Evolutionary conservation across 495 filamentous ascomycete species (phyloP).

Genomic region (Penicillium antarcticum): DNA sequence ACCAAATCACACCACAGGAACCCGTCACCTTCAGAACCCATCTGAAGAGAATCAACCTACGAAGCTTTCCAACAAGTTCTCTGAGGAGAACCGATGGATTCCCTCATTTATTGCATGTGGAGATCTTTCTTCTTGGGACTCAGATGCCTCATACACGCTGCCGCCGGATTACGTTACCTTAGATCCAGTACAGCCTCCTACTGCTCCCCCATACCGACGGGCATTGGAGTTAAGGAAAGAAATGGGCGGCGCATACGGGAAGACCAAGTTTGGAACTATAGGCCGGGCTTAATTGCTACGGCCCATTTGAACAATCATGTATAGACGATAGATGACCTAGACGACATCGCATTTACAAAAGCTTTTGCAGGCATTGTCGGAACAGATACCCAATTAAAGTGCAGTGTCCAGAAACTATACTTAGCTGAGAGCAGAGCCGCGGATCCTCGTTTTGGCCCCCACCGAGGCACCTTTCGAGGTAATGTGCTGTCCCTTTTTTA

Average conservation of each 20-base stretch:
- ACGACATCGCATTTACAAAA: constrained; percentile 9
- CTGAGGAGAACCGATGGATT: constrained; percentile 65
- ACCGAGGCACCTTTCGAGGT: no score
- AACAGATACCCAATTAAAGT: constrained; percentile 7
- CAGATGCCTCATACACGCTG: constrained; percentile 87
- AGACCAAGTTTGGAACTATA: constrained; percentile 52
- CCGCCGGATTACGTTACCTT: constrained; percentile 74
- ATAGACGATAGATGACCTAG: constrained; percentile 11
- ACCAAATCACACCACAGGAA: constrained; percentile 17
- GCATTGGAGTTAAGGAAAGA: constrained; percentile 81
- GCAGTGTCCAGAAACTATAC: neutral
- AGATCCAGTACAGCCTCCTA: constrained; percentile 94
- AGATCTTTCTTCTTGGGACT: constrained; percentile 90
- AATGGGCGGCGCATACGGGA: constrained; percentile 77
- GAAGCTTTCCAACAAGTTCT: constrained; percentile 29
- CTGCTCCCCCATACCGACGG: constrained; percentile 88
- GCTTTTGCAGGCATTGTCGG: neutral
- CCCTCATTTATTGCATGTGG: constrained; percentile 94
- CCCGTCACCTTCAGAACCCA: constrained; percentile 28
- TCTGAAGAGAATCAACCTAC: constrained; percentile 23
- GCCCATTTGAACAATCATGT: constrained; percentile 6
- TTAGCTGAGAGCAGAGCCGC: no score
- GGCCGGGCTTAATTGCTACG: constrained; percentile 23
- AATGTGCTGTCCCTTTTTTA: no score
- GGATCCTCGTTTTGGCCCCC: no score